Percentiles rank a stretch among this genome's conserved stretches.
Evolutionary conservation across 441 rosid species (phyloP).

Genomic region (Pelargonium australe): DNA sequence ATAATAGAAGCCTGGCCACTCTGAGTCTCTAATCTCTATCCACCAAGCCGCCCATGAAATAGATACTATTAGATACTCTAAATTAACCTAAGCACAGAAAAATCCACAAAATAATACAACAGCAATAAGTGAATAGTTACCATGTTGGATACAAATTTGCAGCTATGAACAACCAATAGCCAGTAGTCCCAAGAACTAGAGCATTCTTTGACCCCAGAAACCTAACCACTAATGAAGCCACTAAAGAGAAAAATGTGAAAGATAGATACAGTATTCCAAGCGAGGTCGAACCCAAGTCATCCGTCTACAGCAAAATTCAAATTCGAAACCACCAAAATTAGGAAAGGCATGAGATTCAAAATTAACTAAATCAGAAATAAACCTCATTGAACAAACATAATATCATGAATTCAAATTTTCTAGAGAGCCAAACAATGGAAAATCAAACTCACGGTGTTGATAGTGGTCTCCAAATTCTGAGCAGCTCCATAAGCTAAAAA

Average conservation of each 20-base stretch:
- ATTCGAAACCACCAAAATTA: not conserved
- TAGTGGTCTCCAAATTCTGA: slow-evolving; percentile 80
- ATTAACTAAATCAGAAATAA: not conserved
- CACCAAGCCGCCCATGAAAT: not conserved
- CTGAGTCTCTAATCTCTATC: not conserved
- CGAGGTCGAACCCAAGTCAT: slow-evolving; percentile 69
- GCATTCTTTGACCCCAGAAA: slow-evolving; percentile 76
- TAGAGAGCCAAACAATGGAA: slow-evolving; percentile 6
- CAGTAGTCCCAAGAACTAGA: slow-evolving; percentile 72
- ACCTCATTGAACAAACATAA: not conserved
- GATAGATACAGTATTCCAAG: slow-evolving; percentile 82
- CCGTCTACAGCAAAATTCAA: slow-evolving; percentile 41
- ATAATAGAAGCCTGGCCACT: not conserved
- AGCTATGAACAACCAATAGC: slow-evolving; percentile 85
- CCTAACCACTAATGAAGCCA: slow-evolving; percentile 78
- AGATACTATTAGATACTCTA: slow-evolving; percentile 3
- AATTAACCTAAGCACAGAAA: not conserved
- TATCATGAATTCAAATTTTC: not conserved
- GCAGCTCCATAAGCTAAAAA: slow-evolving; percentile 92
- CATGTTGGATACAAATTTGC: slow-evolving; percentile 78
- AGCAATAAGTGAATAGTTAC: slow-evolving; percentile 29
- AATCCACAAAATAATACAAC: not conserved
- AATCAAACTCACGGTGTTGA: slow-evolving; percentile 42
- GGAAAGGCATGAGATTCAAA: not conserved
- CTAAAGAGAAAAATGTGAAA: slow-evolving; percentile 70